Percentiles rank a stretch among this genome's conserved stretches.
Evolutionary conservation across 2,329 filamentous ascomycete species (phyloP).

Genomic region (Kalmusia sp.): DNA sequence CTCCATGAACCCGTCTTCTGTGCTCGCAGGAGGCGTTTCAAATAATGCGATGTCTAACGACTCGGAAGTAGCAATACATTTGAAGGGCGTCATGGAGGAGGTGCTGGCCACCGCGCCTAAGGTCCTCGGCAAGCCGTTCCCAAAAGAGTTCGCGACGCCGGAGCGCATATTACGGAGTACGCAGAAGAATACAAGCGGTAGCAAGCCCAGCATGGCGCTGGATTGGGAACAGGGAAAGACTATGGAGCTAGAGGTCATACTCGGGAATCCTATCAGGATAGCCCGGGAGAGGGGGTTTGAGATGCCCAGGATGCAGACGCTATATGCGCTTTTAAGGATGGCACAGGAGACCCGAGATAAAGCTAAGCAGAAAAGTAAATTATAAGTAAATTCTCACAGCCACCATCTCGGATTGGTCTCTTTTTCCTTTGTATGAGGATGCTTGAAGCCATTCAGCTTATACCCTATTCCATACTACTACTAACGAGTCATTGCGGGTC

Average conservation of each 20-base stretch:
- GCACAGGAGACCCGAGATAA: constrained; percentile 63
- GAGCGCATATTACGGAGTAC: constrained; percentile 70
- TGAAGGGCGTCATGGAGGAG: constrained; percentile 73
- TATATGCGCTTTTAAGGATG: constrained; percentile 71
- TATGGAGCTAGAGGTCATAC: constrained; percentile 75
- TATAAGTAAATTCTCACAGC: constrained; percentile 17
- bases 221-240: constrained; percentile 72
- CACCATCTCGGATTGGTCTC: neutral
- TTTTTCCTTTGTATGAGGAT: no score
- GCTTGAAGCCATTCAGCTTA: no score
- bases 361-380: constrained; percentile 29
- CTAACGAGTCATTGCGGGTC: no score
- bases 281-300: constrained; percentile 68
- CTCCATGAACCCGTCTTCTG: constrained; percentile 75
- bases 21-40: constrained; percentile 68
- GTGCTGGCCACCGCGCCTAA: constrained; percentile 69
- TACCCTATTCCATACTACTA: no score
- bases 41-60: constrained; percentile 73
- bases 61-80: constrained; percentile 66
- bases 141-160: constrained; percentile 65
- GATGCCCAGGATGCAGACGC: constrained; percentile 70
- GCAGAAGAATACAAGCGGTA: constrained; percentile 66
- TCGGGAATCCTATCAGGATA: constrained; percentile 73
- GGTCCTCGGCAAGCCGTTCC: constrained; percentile 68
- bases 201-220: constrained; percentile 69